Percentiles rank a stretch among this genome's conserved stretches.
These are phyloP conservation scores for Tausonia pullulans DNA, from an alignment of 1,284 basidiomycete genomes.

Conservation along the genomic window DNA sequence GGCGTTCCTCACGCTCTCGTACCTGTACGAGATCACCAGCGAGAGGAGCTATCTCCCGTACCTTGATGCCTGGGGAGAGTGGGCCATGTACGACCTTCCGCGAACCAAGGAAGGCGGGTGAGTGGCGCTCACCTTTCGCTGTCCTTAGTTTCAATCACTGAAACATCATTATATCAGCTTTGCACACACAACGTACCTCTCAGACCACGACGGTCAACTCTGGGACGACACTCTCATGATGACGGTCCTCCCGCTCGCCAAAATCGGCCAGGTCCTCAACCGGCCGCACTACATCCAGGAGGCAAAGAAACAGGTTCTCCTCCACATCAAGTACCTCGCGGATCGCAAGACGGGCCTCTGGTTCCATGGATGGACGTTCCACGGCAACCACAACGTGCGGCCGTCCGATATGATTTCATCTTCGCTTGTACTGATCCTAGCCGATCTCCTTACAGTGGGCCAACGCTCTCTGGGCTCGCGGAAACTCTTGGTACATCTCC, in stretches of 20 bases:
- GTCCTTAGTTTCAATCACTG: not conserved
- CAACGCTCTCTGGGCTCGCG: constrained; percentile 49
- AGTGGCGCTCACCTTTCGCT: not conserved
- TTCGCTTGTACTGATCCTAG: too few relatives aligned
- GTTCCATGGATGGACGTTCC: constrained; percentile 43
- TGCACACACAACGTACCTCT: constrained; percentile 51
- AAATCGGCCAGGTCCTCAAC: constrained; percentile 48
- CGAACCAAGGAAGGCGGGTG: too few relatives aligned
- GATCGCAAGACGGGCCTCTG: constrained; percentile 44
- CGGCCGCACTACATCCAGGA: constrained; percentile 50
- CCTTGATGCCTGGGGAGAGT: constrained; percentile 54
- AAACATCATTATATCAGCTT: constrained; percentile 41
- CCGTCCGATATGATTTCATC: constrained; percentile 29
- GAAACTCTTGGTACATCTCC: constrained; percentile 44
- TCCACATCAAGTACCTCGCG: constrained; percentile 29
- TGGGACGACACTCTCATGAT: constrained; percentile 62
- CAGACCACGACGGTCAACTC: constrained; percentile 46
- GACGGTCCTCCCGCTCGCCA: constrained; percentile 49
- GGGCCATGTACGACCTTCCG: constrained; percentile 51
- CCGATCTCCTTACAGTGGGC: constrained; percentile 38
- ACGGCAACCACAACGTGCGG: constrained; percentile 24
- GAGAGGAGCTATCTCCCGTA: constrained; percentile 38
- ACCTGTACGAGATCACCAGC: constrained; percentile 40
- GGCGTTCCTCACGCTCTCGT: constrained; percentile 48
- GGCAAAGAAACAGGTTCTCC: constrained; percentile 46